Percentiles rank a stretch among this genome's conserved stretches.
These are phyloP conservation scores for Blastomyces silverae DNA, from an alignment of 2,329 filamentous ascomycete genomes.

Conservation along the genomic window DNA sequence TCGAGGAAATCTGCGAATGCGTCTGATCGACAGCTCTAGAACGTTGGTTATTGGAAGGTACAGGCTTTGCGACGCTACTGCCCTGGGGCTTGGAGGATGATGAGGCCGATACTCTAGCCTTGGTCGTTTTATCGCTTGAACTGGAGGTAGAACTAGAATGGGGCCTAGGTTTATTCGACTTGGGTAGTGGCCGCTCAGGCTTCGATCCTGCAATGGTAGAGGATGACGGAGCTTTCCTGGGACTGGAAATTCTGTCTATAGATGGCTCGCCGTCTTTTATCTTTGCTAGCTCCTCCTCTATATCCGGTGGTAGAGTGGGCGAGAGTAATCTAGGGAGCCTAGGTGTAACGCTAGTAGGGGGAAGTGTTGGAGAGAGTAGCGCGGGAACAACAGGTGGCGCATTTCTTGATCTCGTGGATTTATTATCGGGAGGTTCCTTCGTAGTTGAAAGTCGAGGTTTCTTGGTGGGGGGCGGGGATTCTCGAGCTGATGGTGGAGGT, in stretches of 20 bases:
- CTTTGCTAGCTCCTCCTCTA: constrained; percentile 48
- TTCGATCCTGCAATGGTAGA: neutral
- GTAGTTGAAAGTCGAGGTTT: constrained; percentile 37
- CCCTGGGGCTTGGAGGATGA: neutral
- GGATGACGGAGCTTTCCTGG: constrained; percentile 3
- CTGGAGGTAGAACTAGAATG: constrained; percentile 22
- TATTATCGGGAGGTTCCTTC: constrained; percentile 27
- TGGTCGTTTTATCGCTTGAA: constrained; percentile 18
- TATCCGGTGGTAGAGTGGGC: constrained; percentile 50
- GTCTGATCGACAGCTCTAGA: neutral
- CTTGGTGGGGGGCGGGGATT: constrained; percentile 32
- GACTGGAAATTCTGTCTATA: constrained; percentile 6
- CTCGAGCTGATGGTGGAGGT: constrained; percentile 19
- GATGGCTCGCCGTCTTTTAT: constrained; percentile 34
- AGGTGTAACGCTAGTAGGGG: constrained; percentile 27
- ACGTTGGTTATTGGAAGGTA: neutral
- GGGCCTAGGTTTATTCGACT: constrained; percentile 11
- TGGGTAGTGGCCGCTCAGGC: constrained; percentile 7
- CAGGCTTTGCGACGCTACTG: constrained; percentile 12
- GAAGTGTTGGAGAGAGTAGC: constrained; percentile 41
- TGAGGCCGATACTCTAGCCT: constrained; percentile 16
- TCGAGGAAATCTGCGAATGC: neutral
- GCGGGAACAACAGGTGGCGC: constrained; percentile 29
- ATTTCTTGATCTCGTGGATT: constrained; percentile 22
- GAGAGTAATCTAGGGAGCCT: constrained; percentile 51